phyloP scores from a whole-genome alignment of 1,139 yeast species.

The Casaregolazyma suthepensis region DNA sequence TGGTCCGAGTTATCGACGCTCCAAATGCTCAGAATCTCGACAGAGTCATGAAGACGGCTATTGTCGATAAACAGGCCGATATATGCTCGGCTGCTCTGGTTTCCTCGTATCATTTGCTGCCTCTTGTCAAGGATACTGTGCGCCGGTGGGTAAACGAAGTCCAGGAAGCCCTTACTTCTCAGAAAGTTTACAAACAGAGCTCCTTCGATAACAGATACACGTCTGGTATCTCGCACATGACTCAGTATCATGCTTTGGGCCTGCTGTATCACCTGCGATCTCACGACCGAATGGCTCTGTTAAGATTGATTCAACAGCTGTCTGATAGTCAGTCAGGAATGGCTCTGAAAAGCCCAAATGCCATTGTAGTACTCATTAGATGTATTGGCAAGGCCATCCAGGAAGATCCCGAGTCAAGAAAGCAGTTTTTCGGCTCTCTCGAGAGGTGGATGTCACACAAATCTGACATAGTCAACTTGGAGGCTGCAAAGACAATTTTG shows the following conservation, averaged over 20 bases:
- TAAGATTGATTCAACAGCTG: constrained; percentile 82
- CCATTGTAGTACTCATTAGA: constrained; percentile 80
- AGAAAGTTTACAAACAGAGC: constrained; percentile 54
- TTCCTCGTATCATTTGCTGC: constrained; percentile 82
- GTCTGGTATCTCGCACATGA: constrained; percentile 57
- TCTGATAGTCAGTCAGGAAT: constrained; percentile 40
- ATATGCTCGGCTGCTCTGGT: constrained; percentile 90
- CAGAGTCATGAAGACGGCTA: constrained; percentile 84
- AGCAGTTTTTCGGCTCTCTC: constrained; percentile 53
- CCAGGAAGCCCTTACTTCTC: constrained; percentile 73
- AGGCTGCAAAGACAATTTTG: constrained; percentile 83
- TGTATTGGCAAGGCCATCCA: constrained; percentile 70
- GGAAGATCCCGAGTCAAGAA: constrained; percentile 42
- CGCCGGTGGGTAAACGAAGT: constrained; percentile 92
- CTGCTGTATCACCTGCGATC: constrained; percentile 79
- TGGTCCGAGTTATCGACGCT: constrained; percentile 83
- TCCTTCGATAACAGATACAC: constrained; percentile 29
- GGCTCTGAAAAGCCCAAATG: constrained; percentile 41
- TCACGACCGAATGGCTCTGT: constrained; percentile 90
- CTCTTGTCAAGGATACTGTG: constrained; percentile 85
- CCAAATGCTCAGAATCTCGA: constrained; percentile 93
- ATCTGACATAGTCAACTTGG: constrained; percentile 86
- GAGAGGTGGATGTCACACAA: constrained; percentile 71
- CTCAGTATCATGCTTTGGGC: constrained; percentile 95
- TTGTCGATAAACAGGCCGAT: constrained; percentile 84